phyloP scores from a whole-genome alignment of 1,284 basidiomycete genomes.

The Xerocomus subilludens region DNA sequence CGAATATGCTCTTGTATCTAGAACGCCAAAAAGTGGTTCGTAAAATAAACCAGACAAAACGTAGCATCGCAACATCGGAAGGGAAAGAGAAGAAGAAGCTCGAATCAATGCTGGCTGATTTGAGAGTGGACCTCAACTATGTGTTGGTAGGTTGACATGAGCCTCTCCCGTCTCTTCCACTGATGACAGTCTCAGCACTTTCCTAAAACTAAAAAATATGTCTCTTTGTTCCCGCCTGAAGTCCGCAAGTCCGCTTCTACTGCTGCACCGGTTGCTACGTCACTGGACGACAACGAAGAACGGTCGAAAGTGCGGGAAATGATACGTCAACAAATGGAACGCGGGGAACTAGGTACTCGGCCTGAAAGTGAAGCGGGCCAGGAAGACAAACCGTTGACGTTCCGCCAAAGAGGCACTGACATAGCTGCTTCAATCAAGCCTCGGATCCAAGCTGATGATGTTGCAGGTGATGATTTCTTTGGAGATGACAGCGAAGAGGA shows the following conservation, averaged over 20 bases:
- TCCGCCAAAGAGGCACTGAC: conserved; percentile 11
- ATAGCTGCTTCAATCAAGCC: conserved; percentile 20
- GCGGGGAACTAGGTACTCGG: conserved; percentile 67
- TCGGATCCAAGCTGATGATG: conserved; percentile 32
- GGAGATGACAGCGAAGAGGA: conserved; percentile 55
- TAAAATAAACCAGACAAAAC: conserved; percentile 74
- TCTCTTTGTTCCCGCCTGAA: conserved; percentile 84
- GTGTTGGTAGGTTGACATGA: conserved; percentile 66
- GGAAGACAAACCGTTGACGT: conserved; percentile 32
- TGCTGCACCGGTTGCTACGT: conserved; percentile 27
- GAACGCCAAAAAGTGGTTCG: conserved; percentile 85
- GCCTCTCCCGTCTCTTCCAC: background rate
- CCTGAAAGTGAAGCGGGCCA: conserved; percentile 65
- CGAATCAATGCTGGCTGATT: conserved; percentile 63
- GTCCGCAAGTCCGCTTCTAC: conserved; percentile 57
- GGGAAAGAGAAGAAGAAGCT: conserved; percentile 59
- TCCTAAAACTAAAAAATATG: conserved; percentile 85
- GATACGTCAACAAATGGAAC: conserved; percentile 73
- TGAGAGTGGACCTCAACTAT: conserved; percentile 87
- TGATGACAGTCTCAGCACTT: conserved; percentile 67
- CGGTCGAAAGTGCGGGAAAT: conserved; percentile 72
- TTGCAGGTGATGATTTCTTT: conserved; percentile 63
- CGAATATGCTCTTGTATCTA: conserved; percentile 45
- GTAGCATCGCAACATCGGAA: conserved; percentile 56
- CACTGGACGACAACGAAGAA: conserved; percentile 48